These are phyloP conservation scores for Pholiota molesta DNA, from an alignment of 768 basidiomycete genomes.

Conservation along the genomic window DNA sequence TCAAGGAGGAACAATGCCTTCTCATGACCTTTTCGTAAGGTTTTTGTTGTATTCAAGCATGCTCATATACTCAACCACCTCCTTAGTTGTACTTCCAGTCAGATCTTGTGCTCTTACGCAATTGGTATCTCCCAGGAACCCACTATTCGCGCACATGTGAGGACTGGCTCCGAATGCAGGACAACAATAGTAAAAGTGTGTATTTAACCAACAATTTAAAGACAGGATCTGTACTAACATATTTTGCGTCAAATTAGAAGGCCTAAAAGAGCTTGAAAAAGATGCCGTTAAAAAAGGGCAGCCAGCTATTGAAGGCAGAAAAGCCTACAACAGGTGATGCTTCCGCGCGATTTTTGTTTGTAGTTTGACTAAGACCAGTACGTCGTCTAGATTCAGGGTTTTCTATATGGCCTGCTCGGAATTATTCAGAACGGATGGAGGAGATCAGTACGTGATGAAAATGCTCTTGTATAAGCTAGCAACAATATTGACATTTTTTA, in stretches of 20 bases:
- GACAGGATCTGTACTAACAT: background rate
- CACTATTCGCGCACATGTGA: conserved; percentile 69
- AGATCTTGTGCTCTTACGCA: conserved; percentile 58
- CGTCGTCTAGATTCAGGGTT: conserved; percentile 54
- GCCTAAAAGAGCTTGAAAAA: conserved; percentile 48
- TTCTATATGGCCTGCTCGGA: conserved; percentile 77
- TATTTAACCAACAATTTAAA: background rate
- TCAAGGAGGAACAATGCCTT: conserved; percentile 73
- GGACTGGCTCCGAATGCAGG: conserved; percentile 65
- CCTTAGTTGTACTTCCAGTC: conserved; percentile 63
- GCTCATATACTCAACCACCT: background rate
- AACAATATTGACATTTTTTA: conserved; percentile 20
- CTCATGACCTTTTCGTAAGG: conserved; percentile 59
- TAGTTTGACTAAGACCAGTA: background rate
- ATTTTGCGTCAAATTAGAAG: conserved; percentile 28
- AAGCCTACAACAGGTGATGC: conserved; percentile 55
- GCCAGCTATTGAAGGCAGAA: conserved; percentile 51
- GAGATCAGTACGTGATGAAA: conserved; percentile 55
- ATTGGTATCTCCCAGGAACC: conserved; percentile 64
- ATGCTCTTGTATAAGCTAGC: conserved; percentile 10
- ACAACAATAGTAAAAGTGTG: conserved; percentile 47
- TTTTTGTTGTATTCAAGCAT: background rate
- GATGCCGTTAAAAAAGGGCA: conserved; percentile 52
- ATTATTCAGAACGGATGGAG: conserved; percentile 61
- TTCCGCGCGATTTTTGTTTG: background rate